Evolutionary conservation across 306 rosid species (phyloP), one percentile per base, ranked within the genome.

Genomic region (Clitoria ternatea): DNA sequence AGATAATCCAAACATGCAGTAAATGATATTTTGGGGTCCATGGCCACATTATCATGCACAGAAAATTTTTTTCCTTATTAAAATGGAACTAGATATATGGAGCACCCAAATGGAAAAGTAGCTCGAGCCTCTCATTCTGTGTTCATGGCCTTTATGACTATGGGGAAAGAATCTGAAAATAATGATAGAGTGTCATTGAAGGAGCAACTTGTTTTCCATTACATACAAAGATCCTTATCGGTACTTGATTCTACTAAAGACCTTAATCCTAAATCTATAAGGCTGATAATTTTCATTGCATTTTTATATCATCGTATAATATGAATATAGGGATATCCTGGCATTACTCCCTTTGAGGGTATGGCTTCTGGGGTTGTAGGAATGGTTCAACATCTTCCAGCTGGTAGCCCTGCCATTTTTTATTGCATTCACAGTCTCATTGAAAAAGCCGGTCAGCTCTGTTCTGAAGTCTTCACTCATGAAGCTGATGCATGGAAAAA

Each of bases 331-430:
- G 90, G 86, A 63, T 93, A 87, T 81, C 98, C 98, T 7, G 84
- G 80, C 76, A 79, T 83, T 70, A 93, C 98, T 69, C 98, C 97
- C 26, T 90, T 90, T 20, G 96, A 93, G 77, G 98, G 98, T 57
- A 79, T 93, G 89, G 97, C 97, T 85, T 85, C 97, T 71, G 97
- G 97, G 66, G 89, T 93, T 75, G 83, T 85, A 56, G 90, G 92
- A 47, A 67, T 90, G 79, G 86, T 85, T 47, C 89, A 89, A 35
- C 81, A 88, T 83, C 90, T 93, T 79, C 98, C 96, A 63, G 97
- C 97, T 24, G 96, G 98, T 76, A 90, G 97, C 76, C 96, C 98
- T 44, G 85, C 92, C 66, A 90, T 77, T 65, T 88, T 88, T 76
- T 90, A 84, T 71, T 88, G 97, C 79, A 69, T 93, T 40, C 82